Conservation (phyloP, 768 basidiomycete species). For the Rhodotorula kratochvilovae region DNA sequence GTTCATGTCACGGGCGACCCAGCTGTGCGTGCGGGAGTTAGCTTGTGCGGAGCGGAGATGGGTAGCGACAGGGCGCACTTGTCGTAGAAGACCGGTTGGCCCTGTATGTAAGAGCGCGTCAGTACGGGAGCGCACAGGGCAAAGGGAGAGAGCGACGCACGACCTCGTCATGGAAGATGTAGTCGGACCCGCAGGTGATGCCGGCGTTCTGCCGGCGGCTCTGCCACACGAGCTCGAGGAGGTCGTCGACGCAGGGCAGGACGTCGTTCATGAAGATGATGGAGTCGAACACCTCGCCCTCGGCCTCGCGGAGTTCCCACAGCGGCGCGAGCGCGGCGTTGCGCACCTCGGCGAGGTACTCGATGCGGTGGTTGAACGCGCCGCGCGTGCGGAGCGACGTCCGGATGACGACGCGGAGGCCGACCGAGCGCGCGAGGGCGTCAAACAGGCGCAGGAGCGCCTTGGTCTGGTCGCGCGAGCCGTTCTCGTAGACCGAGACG, state of each 20-base stretch:
- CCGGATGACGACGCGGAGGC: constrained; percentile 86
- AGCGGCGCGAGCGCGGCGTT: constrained; percentile 94
- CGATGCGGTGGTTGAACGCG: constrained; percentile 97
- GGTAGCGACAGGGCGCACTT: constrained; percentile 34
- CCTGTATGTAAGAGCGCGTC: constrained; percentile 46
- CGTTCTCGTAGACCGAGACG: constrained; percentile 98
- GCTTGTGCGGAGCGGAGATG: too few species aligned
- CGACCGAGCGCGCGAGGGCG: constrained; percentile 80
- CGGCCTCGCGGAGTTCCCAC: constrained; percentile 83
- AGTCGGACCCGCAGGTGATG: constrained; percentile 95
- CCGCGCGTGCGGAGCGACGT: constrained; percentile 89
- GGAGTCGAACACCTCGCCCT: constrained; percentile 91
- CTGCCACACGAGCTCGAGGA: constrained; percentile 97
- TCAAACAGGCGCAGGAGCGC: constrained; percentile 92
- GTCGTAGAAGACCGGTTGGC: constrained; percentile 84
- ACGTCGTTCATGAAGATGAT: constrained; percentile 99
- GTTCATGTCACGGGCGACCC: constrained; percentile 98
- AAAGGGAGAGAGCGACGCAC: constrained; percentile 51
- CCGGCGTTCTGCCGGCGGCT: constrained; percentile 87
- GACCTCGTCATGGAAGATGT: constrained; percentile 98
- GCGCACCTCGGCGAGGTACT: constrained; percentile 99
- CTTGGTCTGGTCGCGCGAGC: constrained; percentile 97
- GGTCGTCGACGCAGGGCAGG: constrained; percentile 92
- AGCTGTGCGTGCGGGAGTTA: constrained; percentile 56
- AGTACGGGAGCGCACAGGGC: neutral